Conservation (phyloP, 106 monocot genomes). For the Phalaenopsis aphrodite region DNA sequence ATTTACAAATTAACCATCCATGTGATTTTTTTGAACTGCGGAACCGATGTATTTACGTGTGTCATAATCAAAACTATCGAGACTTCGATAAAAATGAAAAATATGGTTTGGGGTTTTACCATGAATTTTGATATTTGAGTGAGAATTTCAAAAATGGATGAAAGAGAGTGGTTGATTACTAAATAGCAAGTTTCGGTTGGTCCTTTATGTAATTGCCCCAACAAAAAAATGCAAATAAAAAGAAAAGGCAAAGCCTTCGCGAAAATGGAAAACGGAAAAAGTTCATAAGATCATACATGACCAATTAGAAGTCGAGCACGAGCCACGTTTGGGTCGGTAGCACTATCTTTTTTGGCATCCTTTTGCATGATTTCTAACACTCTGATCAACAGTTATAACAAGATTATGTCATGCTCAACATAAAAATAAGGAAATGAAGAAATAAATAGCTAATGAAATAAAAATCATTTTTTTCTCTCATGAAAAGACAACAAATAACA, state of each 20-base stretch:
- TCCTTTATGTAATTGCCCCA: background rate
- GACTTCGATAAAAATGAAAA: too few species aligned
- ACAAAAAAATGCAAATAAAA: background rate
- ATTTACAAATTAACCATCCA: too few species aligned
- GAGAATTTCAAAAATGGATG: too few species aligned
- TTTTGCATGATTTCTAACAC: constrained; percentile 79
- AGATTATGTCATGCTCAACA: background rate
- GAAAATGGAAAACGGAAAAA: background rate
- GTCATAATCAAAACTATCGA: too few species aligned
- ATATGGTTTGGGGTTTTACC: too few species aligned
- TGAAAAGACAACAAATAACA: too few species aligned
- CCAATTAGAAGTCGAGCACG: constrained; percentile 70
- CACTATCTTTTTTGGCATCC: constrained; percentile 73
- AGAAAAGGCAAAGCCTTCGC: background rate
- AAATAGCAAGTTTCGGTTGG: too few species aligned
- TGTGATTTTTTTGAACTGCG: too few species aligned
- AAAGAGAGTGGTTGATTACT: too few species aligned
- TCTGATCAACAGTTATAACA: constrained; percentile 24
- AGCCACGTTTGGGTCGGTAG: constrained; percentile 44
- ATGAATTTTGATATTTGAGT: too few species aligned
- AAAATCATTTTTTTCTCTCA: too few species aligned
- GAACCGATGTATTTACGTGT: too few species aligned
- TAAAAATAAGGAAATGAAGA: background rate
- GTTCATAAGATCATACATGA: constrained; percentile 40
- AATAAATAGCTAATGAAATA: background rate